Percentiles rank a stretch among this genome's conserved stretches.
Conservation (phyloP, 768 basidiomycete genomes). For the Lyophyllum atratum region DNA sequence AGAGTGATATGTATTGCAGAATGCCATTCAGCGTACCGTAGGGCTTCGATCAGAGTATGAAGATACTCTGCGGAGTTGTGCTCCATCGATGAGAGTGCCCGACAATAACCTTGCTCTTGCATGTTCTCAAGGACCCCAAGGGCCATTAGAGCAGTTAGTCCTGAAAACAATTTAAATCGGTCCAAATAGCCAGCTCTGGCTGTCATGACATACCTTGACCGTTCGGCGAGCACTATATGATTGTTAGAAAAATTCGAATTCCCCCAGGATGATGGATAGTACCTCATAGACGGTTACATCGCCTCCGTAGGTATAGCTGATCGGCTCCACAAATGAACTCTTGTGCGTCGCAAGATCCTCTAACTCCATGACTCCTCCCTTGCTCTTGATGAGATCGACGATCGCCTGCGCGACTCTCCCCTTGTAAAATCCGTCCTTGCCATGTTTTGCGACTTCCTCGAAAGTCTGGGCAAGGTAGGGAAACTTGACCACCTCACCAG, state of each 20-base stretch:
- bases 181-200: neutral
- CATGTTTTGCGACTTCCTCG: conserved; percentile 73
- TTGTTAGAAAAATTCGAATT: neutral
- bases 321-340: conserved; percentile 85
- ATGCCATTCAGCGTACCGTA: conserved; percentile 55
- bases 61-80: conserved; percentile 92
- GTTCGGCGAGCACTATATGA: conserved; percentile 87
- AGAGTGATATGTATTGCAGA: neutral
- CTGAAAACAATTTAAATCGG: conserved; percentile 29
- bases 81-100: conserved; percentile 74
- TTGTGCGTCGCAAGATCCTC: conserved; percentile 88
- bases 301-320: conserved; percentile 85
- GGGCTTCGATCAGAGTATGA: conserved; percentile 82
- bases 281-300: conserved; percentile 94
- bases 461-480: conserved; percentile 86
- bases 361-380: conserved; percentile 94
- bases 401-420: conserved; percentile 89
- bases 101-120: conserved; percentile 70
- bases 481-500: conserved; percentile 82
- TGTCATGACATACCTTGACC: conserved; percentile 71
- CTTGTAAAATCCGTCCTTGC: conserved; percentile 93
- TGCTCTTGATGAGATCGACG: conserved; percentile 79
- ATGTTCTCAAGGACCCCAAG: conserved; percentile 90
- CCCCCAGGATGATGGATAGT: neutral
- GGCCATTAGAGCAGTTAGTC: conserved; percentile 88